phyloP scores from a whole-genome alignment of 306 rosid genomes.

The Dryas alaskensis region DNA sequence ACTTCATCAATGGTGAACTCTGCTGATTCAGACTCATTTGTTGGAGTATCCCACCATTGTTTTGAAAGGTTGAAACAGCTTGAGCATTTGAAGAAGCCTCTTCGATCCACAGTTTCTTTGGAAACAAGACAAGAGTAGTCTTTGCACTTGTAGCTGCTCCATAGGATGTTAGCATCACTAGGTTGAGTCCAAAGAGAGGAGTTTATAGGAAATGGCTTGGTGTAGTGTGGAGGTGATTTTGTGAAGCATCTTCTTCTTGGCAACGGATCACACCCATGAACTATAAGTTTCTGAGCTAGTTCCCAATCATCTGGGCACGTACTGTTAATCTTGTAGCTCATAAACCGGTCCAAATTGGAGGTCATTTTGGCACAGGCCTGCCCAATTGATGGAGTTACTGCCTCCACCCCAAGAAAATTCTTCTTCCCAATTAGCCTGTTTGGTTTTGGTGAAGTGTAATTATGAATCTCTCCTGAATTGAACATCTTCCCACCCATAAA shows the following conservation, averaged over 20 bases:
- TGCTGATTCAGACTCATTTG: constrained; percentile 7
- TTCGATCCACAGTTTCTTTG: neutral
- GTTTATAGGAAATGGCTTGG: constrained; percentile 21
- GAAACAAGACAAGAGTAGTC: constrained; percentile 28
- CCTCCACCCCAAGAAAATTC: constrained; percentile 17
- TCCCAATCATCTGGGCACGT: constrained; percentile 12
- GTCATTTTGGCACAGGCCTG: constrained; percentile 21
- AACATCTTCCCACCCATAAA: neutral
- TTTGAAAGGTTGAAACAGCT: constrained; percentile 18
- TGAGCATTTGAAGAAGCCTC: constrained; percentile 26
- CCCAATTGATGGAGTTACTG: constrained; percentile 20
- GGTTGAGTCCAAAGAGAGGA: constrained; percentile 29
- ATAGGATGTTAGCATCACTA: constrained; percentile 18
- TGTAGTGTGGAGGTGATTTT: constrained; percentile 21
- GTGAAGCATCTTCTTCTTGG: constrained; percentile 32
- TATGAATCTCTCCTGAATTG: constrained; percentile 23
- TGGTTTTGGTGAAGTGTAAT: constrained; percentile 27
- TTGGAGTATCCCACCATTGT: constrained; percentile 7
- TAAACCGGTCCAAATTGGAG: constrained; percentile 15
- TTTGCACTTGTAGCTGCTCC: constrained; percentile 26
- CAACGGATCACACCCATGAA: constrained; percentile 22
- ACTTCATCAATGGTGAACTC: constrained; percentile 32
- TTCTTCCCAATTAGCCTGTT: constrained; percentile 24
- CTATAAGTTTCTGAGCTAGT: constrained; percentile 13
- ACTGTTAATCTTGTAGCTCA: constrained; percentile 17